Evolutionary conservation across 1,284 basidiomycete species (phyloP), one percentile per base, ranked within the genome.

Genomic region (Pholiota adiposa): DNA sequence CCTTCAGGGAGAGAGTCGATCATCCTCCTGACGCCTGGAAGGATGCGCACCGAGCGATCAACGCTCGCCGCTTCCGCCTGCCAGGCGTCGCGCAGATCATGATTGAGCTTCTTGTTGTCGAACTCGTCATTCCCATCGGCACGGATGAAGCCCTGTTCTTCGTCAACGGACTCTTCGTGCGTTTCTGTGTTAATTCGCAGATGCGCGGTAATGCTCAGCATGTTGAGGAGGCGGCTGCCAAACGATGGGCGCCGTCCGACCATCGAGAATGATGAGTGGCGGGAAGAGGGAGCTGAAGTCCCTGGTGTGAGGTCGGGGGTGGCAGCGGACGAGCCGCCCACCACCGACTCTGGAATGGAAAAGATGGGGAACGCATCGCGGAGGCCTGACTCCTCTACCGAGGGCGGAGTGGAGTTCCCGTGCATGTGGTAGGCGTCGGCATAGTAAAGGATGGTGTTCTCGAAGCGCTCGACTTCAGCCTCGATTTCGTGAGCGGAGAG

Each of bases 11-110:
- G 79, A 9, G 87, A 86, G 56, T 83, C 80, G 63, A 93, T 88
- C 77, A 93, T 80, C 60, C 74, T 76, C 67, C 82, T 81, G 6
- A 92, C 91, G 44, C 90, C 90, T 33, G 90, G 90, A 1, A 93
- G 79, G 68, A 92, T 92, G 58, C 81, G 82, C 34, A 92, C 89
- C 6, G 82, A 83, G 72, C 86, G 86, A 70, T 92, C 87, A 58
- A 88, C 80, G 60, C 76, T 78, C 12, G 84, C 76, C 6, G 87
- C 87, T 68, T 90, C 88, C 53, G 80, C 65, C 72, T 83, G 82
- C 85, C 83, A 87, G 44, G 81, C 81, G 48, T 79, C 69, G 31
- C 82, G 69, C 51, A 70, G 65, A 59, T 79, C 76, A 54, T 72
- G 73, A 4, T 70, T 67, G 54, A 77, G 71, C 25, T 77, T 70